Conservation (phyloP, 345 rosid genomes). For the Hibiscus mutabilis region DNA sequence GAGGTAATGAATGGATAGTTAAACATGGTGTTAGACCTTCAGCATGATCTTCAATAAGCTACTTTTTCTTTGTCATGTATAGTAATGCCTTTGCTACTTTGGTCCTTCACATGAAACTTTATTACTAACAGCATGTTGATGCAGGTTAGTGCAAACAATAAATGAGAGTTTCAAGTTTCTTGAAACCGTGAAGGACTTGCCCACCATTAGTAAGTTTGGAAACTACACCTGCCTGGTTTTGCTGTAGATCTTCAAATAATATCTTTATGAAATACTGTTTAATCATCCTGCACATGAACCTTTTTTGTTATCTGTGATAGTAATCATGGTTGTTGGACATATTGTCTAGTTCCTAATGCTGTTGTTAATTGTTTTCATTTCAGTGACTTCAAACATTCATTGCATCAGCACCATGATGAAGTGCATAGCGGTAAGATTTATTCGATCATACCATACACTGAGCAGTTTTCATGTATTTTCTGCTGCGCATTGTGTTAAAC, state of each 20-base stretch:
- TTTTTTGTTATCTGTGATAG: background rate
- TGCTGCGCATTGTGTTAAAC: too few species aligned
- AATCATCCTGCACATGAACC: background rate
- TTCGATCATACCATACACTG: too few species aligned
- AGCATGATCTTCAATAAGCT: background rate
- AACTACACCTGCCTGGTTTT: background rate
- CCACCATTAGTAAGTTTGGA: constrained; percentile 67
- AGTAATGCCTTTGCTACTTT: background rate
- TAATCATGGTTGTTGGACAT: background rate
- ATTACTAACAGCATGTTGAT: constrained; percentile 12
- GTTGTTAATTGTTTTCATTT: constrained; percentile 14
- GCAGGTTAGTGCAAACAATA: constrained; percentile 41
- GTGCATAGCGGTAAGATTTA: constrained; percentile 94
- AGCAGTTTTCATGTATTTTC: too few species aligned
- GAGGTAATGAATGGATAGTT: constrained; percentile 45
- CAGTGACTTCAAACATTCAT: constrained; percentile 79
- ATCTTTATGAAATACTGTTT: background rate
- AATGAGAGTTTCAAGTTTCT: constrained; percentile 66
- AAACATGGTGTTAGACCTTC: background rate
- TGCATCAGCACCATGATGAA: constrained; percentile 87
- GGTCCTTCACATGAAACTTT: background rate
- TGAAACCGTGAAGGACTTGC: constrained; percentile 68
- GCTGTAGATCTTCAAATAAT: background rate
- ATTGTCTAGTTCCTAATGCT: constrained; percentile 19
- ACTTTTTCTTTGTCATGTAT: background rate